These are phyloP conservation scores for Terana coerulea DNA, from an alignment of 768 basidiomycete species.

Conservation along the genomic window DNA sequence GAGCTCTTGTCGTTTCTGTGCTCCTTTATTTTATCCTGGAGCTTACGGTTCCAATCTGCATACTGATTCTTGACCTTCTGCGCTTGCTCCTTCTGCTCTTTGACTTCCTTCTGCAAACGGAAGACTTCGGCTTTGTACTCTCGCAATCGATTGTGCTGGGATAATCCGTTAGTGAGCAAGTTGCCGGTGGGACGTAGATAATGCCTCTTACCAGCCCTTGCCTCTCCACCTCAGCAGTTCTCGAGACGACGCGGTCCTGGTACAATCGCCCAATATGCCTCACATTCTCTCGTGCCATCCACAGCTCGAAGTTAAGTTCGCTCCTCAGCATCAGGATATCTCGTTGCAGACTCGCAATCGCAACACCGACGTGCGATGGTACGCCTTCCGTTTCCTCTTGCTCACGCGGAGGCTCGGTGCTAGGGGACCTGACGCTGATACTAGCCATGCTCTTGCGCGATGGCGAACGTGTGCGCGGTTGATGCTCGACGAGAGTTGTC, in stretches of 20 bases:
- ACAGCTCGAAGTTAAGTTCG: constrained; percentile 83
- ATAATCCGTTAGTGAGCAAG: neutral
- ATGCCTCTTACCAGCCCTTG: constrained; percentile 64
- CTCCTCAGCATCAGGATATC: constrained; percentile 72
- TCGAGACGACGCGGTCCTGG: constrained; percentile 66
- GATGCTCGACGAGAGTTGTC: constrained; percentile 35
- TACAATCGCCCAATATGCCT: constrained; percentile 80
- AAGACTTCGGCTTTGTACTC: constrained; percentile 70
- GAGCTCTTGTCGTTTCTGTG: constrained; percentile 76
- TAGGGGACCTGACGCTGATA: constrained; percentile 8
- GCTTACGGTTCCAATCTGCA: constrained; percentile 76
- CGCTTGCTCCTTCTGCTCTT: constrained; percentile 70
- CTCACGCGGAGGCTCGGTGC: constrained; percentile 1
- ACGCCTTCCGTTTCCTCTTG: constrained; percentile 14
- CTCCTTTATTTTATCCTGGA: constrained; percentile 73
- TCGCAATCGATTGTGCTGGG: constrained; percentile 77
- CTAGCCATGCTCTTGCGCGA: constrained; percentile 18
- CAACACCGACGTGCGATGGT: constrained; percentile 53
- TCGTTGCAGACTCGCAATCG: constrained; percentile 68
- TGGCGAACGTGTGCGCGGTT: constrained; percentile 19
- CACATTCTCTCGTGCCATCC: constrained; percentile 77
- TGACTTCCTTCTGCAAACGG: constrained; percentile 63
- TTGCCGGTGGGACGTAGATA: neutral
- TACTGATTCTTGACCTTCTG: constrained; percentile 73
- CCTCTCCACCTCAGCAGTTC: constrained; percentile 75